Evolutionary conservation across 2,329 filamentous ascomycete genomes (phyloP).

Genomic region (Monosporascus sp.): DNA sequence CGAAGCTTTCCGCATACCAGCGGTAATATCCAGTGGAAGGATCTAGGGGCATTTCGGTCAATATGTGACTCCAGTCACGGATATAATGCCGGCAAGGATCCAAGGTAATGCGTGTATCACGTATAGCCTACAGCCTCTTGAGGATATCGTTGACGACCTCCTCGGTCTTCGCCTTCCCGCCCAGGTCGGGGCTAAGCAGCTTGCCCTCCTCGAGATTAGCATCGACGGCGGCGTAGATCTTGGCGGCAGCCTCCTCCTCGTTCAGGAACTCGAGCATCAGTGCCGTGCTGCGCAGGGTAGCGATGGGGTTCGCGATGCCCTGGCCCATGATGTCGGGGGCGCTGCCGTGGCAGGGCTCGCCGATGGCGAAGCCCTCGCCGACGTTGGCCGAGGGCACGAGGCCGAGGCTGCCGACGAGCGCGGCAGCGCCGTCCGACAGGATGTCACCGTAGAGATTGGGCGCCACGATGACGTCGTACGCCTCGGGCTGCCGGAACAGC

Average conservation of each 20-base stretch:
- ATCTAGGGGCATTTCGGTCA: too few relatives aligned
- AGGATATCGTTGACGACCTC: slow-evolving; percentile 86
- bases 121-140: slow-evolving; percentile 59
- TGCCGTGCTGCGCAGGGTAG: slow-evolving; percentile 82
- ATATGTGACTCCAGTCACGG: too few relatives aligned
- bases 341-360: slow-evolving; percentile 94
- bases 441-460: slow-evolving; percentile 98
- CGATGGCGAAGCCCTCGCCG: slow-evolving; percentile 88
- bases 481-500: slow-evolving; percentile 90
- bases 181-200: slow-evolving; percentile 82
- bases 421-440: slow-evolving; percentile 89
- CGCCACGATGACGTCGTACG: slow-evolving; percentile 96
- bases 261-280: slow-evolving; percentile 96
- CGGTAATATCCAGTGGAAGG: too few relatives aligned
- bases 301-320: slow-evolving; percentile 93
- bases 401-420: slow-evolving; percentile 84
- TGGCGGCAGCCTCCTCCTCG: slow-evolving; percentile 78
- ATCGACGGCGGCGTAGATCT: slow-evolving; percentile 89
- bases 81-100: too few relatives aligned
- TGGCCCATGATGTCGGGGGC: slow-evolving; percentile 93
- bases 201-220: slow-evolving; percentile 79
- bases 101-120: too few relatives aligned
- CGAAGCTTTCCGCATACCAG: too few relatives aligned
- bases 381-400: slow-evolving; percentile 95
- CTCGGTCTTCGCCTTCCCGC: slow-evolving; percentile 77